phyloP scores from a whole-genome alignment of 257 asterid genomes.

The Perilla frutescens region DNA sequence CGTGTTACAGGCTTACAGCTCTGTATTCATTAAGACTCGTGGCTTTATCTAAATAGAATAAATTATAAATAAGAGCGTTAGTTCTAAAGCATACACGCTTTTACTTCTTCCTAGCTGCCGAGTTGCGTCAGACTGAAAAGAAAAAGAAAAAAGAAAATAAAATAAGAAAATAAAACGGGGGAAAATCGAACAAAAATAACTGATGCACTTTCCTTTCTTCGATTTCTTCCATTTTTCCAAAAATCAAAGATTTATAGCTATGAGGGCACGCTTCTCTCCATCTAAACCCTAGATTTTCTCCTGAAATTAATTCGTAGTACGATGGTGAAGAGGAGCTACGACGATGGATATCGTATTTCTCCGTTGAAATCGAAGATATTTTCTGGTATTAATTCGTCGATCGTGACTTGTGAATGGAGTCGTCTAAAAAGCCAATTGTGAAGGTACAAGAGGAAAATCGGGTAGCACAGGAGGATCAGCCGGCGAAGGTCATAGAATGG shows the following conservation, averaged over 20 bases:
- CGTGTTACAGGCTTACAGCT: too few relatives aligned
- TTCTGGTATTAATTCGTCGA: conserved; percentile 29
- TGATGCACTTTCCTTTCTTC: conserved; percentile 34
- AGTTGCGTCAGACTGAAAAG: neutral
- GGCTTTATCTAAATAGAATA: too few relatives aligned
- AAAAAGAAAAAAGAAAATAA: neutral
- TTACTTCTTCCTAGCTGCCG: neutral
- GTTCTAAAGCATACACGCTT: neutral
- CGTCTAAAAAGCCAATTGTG: conserved; percentile 53
- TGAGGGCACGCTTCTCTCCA: conserved; percentile 37
- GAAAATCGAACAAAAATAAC: conserved; percentile 29
- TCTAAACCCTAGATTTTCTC: conserved; percentile 51
- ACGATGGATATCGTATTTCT: conserved; percentile 41
- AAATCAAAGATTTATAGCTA: conserved; percentile 34
- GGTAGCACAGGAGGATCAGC: conserved; percentile 43
- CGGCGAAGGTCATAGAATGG: conserved; percentile 68
- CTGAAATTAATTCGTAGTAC: conserved; percentile 36
- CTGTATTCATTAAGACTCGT: too few relatives aligned
- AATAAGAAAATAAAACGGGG: conserved; percentile 22
- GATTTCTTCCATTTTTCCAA: conserved; percentile 28
- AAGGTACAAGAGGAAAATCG: conserved; percentile 46
- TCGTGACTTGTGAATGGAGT: conserved; percentile 56
- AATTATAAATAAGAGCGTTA: neutral
- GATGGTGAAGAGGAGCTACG: conserved; percentile 55
- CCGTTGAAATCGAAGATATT: conserved; percentile 42